Base-by-base conservation (phyloP, 1,284 basidiomycete species). In the Agroathelia rolfsii region DNA sequence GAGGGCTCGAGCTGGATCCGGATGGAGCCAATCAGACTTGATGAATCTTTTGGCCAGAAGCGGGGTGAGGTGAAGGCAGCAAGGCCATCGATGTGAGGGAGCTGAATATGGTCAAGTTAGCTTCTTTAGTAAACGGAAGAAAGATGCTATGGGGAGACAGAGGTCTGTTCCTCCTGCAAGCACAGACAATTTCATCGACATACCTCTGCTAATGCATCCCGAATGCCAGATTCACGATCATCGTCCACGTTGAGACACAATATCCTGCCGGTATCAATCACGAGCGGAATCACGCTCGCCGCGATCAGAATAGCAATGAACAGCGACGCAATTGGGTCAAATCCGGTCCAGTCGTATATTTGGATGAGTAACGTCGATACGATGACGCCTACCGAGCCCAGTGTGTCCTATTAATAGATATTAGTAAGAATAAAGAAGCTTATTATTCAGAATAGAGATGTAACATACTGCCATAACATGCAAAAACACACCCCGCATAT, bases 401-500 rank as follows among this genome's bases (percentile, higher is more conserved):
- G 64, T 3, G 84, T 88, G 47, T 88, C 84, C 82, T 87, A 44
- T 32, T 29, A 16, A 3, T 24, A 28, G 27, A 22, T n/a, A 19
- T 23, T n/a, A n/a, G 32, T 19, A 41, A 34, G 35, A 9, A 34
- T 29, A n/a, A 24, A 34, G 47, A 24, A 41, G 32, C 25, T 22
- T 17, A 43, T 37, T 31, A 29, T 43, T 41, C n/a, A 8, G 18
- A 21, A 26, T 26, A 31, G 7, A 17, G 31, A 30, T 18, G 7
- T 22, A 17, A 61, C 79, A 49, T 54, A 89, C 87, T 30, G 83
- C 83, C 82, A 87, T 83, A 30, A 87, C 84, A 51, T 87, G 83
- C 39, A 98, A 61, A 54, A 98, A 98, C 9, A 98, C 92, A n/a
- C 95, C 95, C 29, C 92, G 83, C 95, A 99, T 99, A 54, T 98